Evolutionary conservation across 2,329 filamentous ascomycete species (phyloP).

Genomic region (Trichoderma sp.): DNA sequence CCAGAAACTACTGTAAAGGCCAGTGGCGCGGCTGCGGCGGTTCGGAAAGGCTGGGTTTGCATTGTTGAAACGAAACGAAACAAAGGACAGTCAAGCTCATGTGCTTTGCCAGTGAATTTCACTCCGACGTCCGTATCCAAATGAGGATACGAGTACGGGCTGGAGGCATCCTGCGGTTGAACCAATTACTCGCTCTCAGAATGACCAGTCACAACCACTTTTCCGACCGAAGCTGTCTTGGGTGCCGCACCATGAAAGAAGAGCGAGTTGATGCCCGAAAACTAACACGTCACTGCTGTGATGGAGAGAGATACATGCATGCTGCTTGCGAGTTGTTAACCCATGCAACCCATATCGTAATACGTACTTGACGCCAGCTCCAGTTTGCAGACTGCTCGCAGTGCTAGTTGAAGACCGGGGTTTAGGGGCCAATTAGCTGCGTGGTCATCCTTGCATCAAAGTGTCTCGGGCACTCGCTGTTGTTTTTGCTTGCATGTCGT

Average conservation of each 20-base stretch:
- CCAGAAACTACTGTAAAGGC: neutral
- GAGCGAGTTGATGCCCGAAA: neutral
- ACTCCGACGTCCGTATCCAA: neutral
- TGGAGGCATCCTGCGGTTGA: neutral
- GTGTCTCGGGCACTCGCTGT: constrained; percentile 1
- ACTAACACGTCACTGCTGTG: neutral
- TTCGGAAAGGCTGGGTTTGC: neutral
- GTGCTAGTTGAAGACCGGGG: neutral
- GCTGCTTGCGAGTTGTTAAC: neutral
- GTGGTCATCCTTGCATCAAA: neutral
- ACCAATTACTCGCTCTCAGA: neutral
- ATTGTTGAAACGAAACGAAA: constrained; percentile 9
- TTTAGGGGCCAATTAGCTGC: neutral
- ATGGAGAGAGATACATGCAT: neutral
- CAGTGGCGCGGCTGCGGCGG: constrained; percentile 1
- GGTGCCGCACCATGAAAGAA: neutral
- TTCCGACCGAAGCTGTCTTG: neutral
- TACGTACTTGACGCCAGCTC: neutral
- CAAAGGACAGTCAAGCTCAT: neutral
- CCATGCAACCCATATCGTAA: neutral
- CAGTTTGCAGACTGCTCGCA: neutral
- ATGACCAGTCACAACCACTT: neutral
- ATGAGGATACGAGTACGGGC: neutral
- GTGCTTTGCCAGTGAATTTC: neutral
- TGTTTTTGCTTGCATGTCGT: neutral